Conservation (phyloP, 495 filamentous ascomycete genomes). For the Daldinia loculata region DNA sequence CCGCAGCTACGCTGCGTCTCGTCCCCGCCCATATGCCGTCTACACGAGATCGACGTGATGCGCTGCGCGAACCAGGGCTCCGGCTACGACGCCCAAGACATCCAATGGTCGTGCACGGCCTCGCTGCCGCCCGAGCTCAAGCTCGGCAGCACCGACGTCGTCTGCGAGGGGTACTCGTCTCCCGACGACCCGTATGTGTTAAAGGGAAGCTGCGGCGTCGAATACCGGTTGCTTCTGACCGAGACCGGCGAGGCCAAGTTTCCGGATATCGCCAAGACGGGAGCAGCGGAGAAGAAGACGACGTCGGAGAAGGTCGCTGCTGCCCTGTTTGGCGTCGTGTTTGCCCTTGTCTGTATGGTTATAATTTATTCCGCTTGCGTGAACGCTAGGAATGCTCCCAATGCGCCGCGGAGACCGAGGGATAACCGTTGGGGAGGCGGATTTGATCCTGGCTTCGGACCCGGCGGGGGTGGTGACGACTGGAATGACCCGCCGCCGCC, state of each 20-base stretch:
- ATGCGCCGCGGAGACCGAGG: slow-evolving; percentile 13
- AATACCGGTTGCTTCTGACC: slow-evolving; percentile 85
- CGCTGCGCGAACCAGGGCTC: slow-evolving; percentile 86
- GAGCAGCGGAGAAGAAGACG: slow-evolving; percentile 16
- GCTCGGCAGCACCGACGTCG: slow-evolving; percentile 87
- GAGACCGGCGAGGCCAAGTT: slow-evolving; percentile 79
- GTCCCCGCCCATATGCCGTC: slow-evolving; percentile 63
- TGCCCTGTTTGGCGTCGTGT: slow-evolving; percentile 43
- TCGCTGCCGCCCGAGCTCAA: slow-evolving; percentile 83
- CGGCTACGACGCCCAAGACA: slow-evolving; percentile 72
- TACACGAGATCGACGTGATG: slow-evolving; percentile 81
- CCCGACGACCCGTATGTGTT: slow-evolving; percentile 83
- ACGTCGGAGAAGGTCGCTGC: slow-evolving; percentile 8
- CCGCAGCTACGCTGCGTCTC: slow-evolving; percentile 87
- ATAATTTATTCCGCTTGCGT: slow-evolving; percentile 60
- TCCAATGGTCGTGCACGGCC: slow-evolving; percentile 91
- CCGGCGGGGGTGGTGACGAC: slow-evolving; percentile 59
- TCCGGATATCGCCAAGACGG: slow-evolving; percentile 53
- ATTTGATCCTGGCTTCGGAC: slow-evolving; percentile 49
- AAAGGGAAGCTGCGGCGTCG: slow-evolving; percentile 90
- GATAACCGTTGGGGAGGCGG: slow-evolving; percentile 37
- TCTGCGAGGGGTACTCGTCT: slow-evolving; percentile 86
- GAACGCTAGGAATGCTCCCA: not conserved
- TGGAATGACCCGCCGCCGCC: slow-evolving; percentile 67
- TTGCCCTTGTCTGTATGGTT: slow-evolving; percentile 56